A percentile compares a stretch with the other conserved stretches of the same genome.
Evolutionary conservation across 2,329 filamentous ascomycete genomes (phyloP).

Genomic region (Blastomyces gilchristii): DNA sequence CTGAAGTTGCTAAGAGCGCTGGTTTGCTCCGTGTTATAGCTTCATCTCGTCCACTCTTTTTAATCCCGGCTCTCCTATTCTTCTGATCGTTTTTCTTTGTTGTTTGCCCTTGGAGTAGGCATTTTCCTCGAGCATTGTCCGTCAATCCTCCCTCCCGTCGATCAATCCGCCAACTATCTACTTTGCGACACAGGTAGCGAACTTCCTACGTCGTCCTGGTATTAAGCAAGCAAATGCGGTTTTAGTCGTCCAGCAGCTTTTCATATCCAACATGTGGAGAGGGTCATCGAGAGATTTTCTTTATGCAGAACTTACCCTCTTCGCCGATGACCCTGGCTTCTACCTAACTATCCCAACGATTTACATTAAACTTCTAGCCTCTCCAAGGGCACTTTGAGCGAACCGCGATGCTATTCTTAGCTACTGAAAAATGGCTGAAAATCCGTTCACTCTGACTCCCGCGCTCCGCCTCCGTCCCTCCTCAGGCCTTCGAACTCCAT

Average conservation of each 20-base stretch:
- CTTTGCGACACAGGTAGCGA: not conserved
- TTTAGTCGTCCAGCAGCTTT: not conserved
- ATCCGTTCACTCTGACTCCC: constrained; percentile 23
- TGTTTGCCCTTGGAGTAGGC: not conserved
- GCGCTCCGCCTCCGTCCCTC: constrained; percentile 19
- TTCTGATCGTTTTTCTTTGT: not conserved
- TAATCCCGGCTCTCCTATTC: not conserved
- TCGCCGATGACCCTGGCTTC: not conserved
- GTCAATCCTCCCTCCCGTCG: not conserved
- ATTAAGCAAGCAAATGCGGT: not conserved
- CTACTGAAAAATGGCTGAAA: constrained; percentile 25
- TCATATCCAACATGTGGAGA: constrained; percentile 3
- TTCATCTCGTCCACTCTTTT: constrained; percentile 5
- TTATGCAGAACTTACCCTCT: not conserved
- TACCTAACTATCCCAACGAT: not conserved
- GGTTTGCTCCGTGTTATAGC: constrained; percentile 2
- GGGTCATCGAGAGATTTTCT: not conserved
- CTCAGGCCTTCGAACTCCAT: constrained; percentile 10
- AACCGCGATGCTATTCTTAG: constrained; percentile 19
- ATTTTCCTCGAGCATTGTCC: not conserved
- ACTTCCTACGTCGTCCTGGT: not conserved
- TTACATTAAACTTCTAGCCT: constrained; percentile 8
- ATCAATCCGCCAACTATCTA: constrained; percentile 2
- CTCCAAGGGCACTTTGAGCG: constrained; percentile 16
- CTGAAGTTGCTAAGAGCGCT: constrained; percentile 2